phyloP scores from a whole-genome alignment of 2,329 filamentous ascomycete species.

The Colletotrichum australisinense region DNA sequence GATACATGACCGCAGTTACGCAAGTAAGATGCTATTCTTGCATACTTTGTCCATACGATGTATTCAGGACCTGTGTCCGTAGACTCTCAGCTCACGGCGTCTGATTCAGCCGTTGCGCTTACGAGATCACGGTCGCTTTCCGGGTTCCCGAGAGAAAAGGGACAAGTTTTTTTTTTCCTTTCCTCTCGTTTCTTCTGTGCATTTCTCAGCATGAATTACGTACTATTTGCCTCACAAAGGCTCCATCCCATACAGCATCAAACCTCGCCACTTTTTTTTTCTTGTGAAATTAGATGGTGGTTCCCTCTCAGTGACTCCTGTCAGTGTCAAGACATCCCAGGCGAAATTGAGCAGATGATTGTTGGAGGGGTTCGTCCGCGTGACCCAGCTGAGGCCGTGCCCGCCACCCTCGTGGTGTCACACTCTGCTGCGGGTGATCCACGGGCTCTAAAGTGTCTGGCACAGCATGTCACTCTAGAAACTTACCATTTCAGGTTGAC shows the following conservation, averaged over 20 bases:
- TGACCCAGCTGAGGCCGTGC: conserved; percentile 15
- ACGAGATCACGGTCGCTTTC: conserved; percentile 11
- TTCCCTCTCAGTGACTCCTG: not conserved
- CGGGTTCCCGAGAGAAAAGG: not conserved
- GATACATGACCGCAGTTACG: not conserved
- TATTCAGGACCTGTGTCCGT: not conserved
- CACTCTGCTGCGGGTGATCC: conserved; percentile 19
- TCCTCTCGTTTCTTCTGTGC: too few species aligned
- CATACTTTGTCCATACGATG: not conserved
- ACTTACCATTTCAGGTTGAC: conserved; percentile 19
- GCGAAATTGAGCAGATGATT: conserved; percentile 22
- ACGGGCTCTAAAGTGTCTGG: conserved; percentile 28
- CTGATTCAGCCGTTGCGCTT: conserved; percentile 13
- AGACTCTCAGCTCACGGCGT: not conserved
- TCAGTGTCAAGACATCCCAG: conserved; percentile 12
- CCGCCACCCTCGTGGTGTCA: conserved; percentile 16
- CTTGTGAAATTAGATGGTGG: not conserved
- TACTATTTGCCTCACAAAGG: conserved; percentile 8
- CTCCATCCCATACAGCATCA: conserved; percentile 5
- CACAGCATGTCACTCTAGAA: not conserved
- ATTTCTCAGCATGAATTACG: not conserved
- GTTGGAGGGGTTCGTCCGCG: conserved; percentile 6
- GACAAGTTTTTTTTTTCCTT: not conserved
- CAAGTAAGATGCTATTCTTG: not conserved
- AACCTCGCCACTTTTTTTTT: conserved; percentile 12